Evolutionary conservation across 1,139 yeast species (phyloP).

Genomic region (Pichia sp.): DNA sequence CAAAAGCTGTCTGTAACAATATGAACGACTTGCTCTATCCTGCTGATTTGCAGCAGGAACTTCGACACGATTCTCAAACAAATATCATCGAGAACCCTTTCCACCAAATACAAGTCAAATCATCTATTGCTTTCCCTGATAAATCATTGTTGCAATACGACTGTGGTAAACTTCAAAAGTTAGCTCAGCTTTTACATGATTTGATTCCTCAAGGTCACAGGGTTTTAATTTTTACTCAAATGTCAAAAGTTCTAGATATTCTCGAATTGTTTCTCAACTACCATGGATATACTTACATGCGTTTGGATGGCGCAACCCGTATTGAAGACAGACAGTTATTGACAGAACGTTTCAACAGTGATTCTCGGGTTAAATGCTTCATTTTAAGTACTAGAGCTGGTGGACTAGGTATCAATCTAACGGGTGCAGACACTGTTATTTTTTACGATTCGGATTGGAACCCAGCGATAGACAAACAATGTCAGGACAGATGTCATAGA

Average conservation of each 20-base stretch:
- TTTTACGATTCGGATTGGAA: conserved; percentile 99
- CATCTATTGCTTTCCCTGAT: conserved; percentile 95
- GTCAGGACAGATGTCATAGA: conserved; percentile 98
- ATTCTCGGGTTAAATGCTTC: conserved; percentile 81
- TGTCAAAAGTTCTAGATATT: conserved; percentile 94
- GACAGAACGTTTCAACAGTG: conserved; percentile 89
- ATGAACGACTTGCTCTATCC: conserved; percentile 58
- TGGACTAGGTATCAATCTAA: conserved; percentile 93
- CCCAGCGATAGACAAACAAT: conserved; percentile 99
- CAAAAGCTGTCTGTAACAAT: conserved; percentile 76
- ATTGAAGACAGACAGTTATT: conserved; percentile 93
- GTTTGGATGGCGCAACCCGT: conserved; percentile 96
- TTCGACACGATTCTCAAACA: conserved; percentile 34
- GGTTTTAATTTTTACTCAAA: conserved; percentile 93
- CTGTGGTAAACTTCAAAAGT: conserved; percentile 90
- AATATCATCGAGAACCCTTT: conserved; percentile 54
- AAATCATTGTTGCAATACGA: conserved; percentile 88
- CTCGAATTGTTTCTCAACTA: conserved; percentile 89
- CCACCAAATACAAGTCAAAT: conserved; percentile 78
- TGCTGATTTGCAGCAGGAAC: conserved; percentile 31
- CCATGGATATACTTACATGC: conserved; percentile 90
- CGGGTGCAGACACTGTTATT: conserved; percentile 99
- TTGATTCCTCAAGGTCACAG: conserved; percentile 85
- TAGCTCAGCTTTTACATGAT: conserved; percentile 70
- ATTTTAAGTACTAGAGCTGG: conserved; percentile 95